These are phyloP conservation scores for Cercospora sp. DNA, from an alignment of 2,329 filamentous ascomycete genomes.

Conservation along the genomic window DNA sequence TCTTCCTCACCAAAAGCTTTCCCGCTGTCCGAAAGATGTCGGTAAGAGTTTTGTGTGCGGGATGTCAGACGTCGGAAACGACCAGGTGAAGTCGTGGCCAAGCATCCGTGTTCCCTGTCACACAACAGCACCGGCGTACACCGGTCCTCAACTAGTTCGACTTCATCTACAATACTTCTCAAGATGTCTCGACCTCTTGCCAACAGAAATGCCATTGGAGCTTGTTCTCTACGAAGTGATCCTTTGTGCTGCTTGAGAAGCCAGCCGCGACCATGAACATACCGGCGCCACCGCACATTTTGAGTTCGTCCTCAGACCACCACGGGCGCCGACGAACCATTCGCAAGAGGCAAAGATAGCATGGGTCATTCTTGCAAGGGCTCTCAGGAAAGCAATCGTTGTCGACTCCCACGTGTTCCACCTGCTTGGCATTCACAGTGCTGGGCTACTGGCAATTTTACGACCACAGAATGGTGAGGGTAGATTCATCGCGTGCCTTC, in stretches of 20 bases:
- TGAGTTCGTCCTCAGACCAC: not conserved
- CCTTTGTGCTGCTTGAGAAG: not conserved
- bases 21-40: not conserved
- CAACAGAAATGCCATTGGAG: too few relatives aligned
- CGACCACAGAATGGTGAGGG: not conserved
- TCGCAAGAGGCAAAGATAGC: not conserved
- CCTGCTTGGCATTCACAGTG: not conserved
- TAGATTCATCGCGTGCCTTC: not conserved
- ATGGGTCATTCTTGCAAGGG: not conserved
- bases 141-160: not conserved
- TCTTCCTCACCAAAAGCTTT: not conserved
- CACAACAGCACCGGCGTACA: not conserved
- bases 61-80: not conserved
- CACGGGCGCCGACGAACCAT: not conserved
- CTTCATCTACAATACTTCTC: too few relatives aligned
- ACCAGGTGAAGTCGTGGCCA: not conserved
- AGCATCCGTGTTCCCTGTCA: not conserved
- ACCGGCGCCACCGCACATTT: not conserved
- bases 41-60: not conserved
- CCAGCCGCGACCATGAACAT: not conserved
- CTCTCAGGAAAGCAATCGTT: not conserved
- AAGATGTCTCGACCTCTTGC: too few relatives aligned
- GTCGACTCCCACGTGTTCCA: not conserved
- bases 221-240: too few relatives aligned
- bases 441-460: not conserved